Percentiles rank a stretch among this genome's conserved stretches.
Conservation (phyloP, 768 basidiomycete species). For the Tubosaeta sp. region DNA sequence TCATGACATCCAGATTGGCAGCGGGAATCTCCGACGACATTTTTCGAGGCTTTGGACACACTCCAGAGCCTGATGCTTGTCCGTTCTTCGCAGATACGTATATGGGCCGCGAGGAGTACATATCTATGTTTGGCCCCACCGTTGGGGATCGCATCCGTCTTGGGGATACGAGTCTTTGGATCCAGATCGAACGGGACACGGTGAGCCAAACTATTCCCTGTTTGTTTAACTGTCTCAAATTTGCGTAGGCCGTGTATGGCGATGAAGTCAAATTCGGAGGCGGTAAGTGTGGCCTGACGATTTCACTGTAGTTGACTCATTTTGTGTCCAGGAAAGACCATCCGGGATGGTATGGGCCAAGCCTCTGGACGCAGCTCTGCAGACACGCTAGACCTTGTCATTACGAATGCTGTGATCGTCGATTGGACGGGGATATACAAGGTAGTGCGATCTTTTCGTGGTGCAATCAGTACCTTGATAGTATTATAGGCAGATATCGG, state of each 20-base stretch:
- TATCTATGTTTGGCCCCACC: slow-evolving; percentile 95
- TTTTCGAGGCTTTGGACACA: slow-evolving; percentile 61
- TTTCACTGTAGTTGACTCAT: neutral
- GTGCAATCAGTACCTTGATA: slow-evolving; percentile 1
- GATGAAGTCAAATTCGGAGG: slow-evolving; percentile 99
- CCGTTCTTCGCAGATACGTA: slow-evolving; percentile 49
- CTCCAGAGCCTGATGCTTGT: slow-evolving; percentile 58
- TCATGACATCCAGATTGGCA: slow-evolving; percentile 46
- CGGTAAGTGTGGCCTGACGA: slow-evolving; percentile 40
- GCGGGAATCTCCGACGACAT: slow-evolving; percentile 28
- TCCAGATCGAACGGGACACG: slow-evolving; percentile 86
- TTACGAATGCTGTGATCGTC: slow-evolving; percentile 91
- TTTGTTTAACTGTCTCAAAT: neutral
- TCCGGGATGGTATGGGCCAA: slow-evolving; percentile 98
- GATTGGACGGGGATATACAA: slow-evolving; percentile 97
- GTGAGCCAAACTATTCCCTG: slow-evolving; percentile 32
- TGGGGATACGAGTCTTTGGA: slow-evolving; percentile 87
- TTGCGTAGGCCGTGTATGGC: slow-evolving; percentile 72
- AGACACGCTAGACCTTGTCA: slow-evolving; percentile 83
- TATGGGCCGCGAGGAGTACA: slow-evolving; percentile 70
- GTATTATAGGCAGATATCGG: slow-evolving; percentile 84
- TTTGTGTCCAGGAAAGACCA: slow-evolving; percentile 67
- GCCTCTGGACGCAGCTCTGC: slow-evolving; percentile 63
- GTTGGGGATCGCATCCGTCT: slow-evolving; percentile 84
- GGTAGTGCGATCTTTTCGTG: slow-evolving; percentile 35